A percentile compares a stretch with the other conserved stretches of the same genome.
These are phyloP conservation scores for Cutaneotrichosporon sp. DNA, from an alignment of 1,284 basidiomycete species.

Conservation along the genomic window DNA sequence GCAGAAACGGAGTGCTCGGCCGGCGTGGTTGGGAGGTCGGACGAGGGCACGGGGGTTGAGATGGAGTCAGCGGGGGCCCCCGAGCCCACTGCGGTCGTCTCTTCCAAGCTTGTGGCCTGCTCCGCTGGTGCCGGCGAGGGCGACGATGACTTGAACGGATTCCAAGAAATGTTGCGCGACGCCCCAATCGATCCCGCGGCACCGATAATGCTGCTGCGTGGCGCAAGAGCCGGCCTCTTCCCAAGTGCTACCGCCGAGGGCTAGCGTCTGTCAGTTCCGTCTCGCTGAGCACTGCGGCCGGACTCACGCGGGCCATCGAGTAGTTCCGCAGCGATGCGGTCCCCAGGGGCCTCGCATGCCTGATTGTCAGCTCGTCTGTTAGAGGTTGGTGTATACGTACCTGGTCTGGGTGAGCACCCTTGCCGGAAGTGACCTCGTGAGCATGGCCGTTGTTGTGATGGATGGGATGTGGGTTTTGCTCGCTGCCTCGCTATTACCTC, in stretches of 20 bases:
- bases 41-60: constrained; percentile 8
- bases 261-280: too few relatives aligned
- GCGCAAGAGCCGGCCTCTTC: constrained; percentile 27
- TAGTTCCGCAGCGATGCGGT: constrained; percentile 17
- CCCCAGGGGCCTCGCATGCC: constrained; percentile 10
- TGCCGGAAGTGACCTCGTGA: constrained; percentile 14
- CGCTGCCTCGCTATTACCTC: too few relatives aligned
- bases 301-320: constrained; percentile 21
- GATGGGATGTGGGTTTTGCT: too few relatives aligned
- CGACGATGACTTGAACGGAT: constrained; percentile 21
- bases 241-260: constrained; percentile 33
- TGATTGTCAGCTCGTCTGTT: neutral
- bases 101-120: constrained; percentile 1
- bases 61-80: constrained; percentile 2
- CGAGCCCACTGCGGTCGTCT: constrained; percentile 5
- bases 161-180: constrained; percentile 27
- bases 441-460: constrained; percentile 11
- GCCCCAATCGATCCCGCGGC: neutral
- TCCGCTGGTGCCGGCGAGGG: constrained; percentile 4
- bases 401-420: constrained; percentile 15
- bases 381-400: neutral
- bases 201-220: neutral
- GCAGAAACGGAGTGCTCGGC: constrained; percentile 11
- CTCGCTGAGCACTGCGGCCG: too few relatives aligned
- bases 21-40: constrained; percentile 9